These are phyloP conservation scores for Aurifilum marmelostoma DNA, from an alignment of 2,329 filamentous ascomycete species.

Conservation along the genomic window DNA sequence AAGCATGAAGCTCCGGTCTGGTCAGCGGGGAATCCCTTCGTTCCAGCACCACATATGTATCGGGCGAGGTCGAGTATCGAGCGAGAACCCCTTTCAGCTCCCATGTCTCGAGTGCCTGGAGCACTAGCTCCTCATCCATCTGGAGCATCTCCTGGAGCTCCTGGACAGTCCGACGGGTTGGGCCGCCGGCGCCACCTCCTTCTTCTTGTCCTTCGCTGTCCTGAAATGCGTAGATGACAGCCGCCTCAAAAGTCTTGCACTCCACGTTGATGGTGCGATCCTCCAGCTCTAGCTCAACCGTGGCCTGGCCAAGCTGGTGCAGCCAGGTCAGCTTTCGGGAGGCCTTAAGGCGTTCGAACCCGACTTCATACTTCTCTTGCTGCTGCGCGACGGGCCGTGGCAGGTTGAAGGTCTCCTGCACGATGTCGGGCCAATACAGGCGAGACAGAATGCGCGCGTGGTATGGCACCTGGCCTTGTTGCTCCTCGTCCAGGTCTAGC, in stretches of 20 bases:
- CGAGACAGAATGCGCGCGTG: constrained; percentile 87
- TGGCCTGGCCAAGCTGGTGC: constrained; percentile 77
- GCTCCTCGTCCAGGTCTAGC: constrained; percentile 39
- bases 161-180: constrained; percentile 51
- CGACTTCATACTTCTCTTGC: constrained; percentile 71
- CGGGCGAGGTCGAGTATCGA: constrained; percentile 47
- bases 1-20: constrained; percentile 27
- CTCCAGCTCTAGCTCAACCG: constrained; percentile 78
- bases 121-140: constrained; percentile 75
- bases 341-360: constrained; percentile 80
- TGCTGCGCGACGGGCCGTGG: constrained; percentile 61
- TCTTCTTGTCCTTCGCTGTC: constrained; percentile 36
- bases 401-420: constrained; percentile 69
- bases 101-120: constrained; percentile 72
- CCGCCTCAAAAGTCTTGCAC: constrained; percentile 82
- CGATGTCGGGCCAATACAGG: constrained; percentile 88
- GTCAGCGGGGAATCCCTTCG: constrained; percentile 32
- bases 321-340: constrained; percentile 89
- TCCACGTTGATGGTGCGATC: constrained; percentile 76
- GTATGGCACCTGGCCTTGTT: constrained; percentile 61
- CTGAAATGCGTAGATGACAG: constrained; percentile 84
- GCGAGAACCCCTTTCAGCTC: constrained; percentile 68
- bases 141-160: constrained; percentile 60
- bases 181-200: constrained; percentile 33
- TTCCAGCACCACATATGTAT: constrained; percentile 71